Conservation (phyloP, 257 asterid genomes). For the Solanum pennellii region DNA sequence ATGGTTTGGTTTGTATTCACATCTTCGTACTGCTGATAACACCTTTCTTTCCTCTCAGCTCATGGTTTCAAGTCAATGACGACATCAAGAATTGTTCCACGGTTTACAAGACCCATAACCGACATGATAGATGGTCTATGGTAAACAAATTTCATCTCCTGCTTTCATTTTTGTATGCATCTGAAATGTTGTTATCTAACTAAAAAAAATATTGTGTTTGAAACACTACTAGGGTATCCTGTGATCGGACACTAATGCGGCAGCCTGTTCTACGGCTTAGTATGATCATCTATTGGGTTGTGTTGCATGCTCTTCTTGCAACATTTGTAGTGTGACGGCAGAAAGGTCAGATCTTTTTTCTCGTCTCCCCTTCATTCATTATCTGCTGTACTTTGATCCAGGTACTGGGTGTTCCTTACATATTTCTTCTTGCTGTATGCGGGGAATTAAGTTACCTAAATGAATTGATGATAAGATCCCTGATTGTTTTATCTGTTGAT, state of each 20-base stretch:
- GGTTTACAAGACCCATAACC: constrained; percentile 85
- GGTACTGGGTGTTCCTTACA: not conserved
- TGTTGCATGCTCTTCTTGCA: constrained; percentile 76
- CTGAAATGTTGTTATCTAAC: not conserved
- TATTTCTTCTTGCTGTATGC: not conserved
- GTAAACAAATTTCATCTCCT: constrained; percentile 21
- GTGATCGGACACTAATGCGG: constrained; percentile 94
- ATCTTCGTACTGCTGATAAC: not conserved
- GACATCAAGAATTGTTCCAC: constrained; percentile 76
- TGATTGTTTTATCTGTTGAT: not conserved
- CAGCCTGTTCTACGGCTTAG: constrained; percentile 93
- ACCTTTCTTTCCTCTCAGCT: constrained; percentile 40
- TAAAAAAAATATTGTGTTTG: not conserved
- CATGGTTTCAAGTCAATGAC: constrained; percentile 98
- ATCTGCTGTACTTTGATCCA: not conserved
- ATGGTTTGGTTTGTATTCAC: not conserved
- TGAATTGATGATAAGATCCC: not conserved
- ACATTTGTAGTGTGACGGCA: constrained; percentile 62
- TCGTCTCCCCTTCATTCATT: not conserved
- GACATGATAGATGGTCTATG: constrained; percentile 88
- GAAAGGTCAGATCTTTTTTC: constrained; percentile 6
- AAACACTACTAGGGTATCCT: constrained; percentile 62
- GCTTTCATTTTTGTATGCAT: not conserved
- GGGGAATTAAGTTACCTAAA: not conserved
- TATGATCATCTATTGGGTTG: constrained; percentile 79